Evolutionary conservation across 2,329 filamentous ascomycete species (phyloP).

Genomic region (Colletotrichum magnum): DNA sequence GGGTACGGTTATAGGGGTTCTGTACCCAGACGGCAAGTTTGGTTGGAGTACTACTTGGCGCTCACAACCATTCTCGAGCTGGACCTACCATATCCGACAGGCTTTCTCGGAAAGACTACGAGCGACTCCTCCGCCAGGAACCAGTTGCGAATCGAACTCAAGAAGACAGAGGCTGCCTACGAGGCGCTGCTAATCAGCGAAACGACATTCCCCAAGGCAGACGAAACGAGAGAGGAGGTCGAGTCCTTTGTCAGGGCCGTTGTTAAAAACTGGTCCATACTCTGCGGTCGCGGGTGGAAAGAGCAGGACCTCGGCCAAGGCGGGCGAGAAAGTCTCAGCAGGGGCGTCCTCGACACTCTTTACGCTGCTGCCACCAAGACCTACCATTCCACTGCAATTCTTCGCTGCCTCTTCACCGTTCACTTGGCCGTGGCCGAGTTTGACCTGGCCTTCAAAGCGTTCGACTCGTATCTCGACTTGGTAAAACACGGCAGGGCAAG

Average conservation of each 20-base stretch:
- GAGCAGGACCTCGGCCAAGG: constrained; percentile 86
- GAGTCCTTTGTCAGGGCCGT: constrained; percentile 86
- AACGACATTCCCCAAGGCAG: constrained; percentile 86
- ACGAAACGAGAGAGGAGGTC: constrained; percentile 82
- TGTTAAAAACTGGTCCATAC: constrained; percentile 86
- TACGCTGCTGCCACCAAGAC: constrained; percentile 94
- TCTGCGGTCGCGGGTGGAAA: constrained; percentile 85
- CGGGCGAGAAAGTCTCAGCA: constrained; percentile 81
- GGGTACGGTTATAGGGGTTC: constrained; percentile 72
- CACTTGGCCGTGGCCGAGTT: constrained; percentile 93
- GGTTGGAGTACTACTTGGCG: constrained; percentile 87
- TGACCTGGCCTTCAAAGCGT: constrained; percentile 89
- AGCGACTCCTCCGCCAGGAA: constrained; percentile 68
- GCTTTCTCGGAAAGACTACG: constrained; percentile 54
- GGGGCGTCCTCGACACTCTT: constrained; percentile 86
- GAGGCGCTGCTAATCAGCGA: constrained; percentile 84
- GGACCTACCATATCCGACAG: constrained; percentile 72
- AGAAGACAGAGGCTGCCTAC: constrained; percentile 83
- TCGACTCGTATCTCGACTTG: constrained; percentile 93
- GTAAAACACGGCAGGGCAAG: constrained; percentile 88
- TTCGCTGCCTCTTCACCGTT: constrained; percentile 88
- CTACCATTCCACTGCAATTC: constrained; percentile 92
- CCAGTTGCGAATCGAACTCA: constrained; percentile 82
- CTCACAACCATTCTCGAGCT: constrained; percentile 82
- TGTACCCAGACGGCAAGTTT: constrained; percentile 77